Evolutionary conservation across 2,329 filamentous ascomycete species (phyloP), one percentile per base, ranked within the genome.

Genomic region (Penicillium occitanis): DNA sequence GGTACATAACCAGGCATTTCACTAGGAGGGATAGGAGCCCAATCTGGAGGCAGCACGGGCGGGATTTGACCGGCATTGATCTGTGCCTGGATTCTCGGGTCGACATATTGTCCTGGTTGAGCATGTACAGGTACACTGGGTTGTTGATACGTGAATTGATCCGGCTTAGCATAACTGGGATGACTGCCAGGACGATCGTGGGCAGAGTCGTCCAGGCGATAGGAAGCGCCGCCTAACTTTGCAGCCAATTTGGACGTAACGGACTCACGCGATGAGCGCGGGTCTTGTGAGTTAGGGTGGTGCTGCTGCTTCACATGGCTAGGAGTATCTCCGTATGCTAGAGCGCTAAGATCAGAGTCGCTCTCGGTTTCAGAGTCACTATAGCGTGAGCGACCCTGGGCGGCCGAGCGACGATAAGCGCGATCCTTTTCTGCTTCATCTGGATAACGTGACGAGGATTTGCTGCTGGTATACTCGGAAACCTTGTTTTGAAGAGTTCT

Each of bases 1-100:
- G 79, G 78, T n/a, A 80, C 74, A 66, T 77, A 81, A 1, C 77
- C 78, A 14, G 79, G 78, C 28, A 75, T 75, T 69, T 79, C 77
- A 60, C 77, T 77, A 61, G 78, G 77, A 2, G 78, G 78, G 11
- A 80, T 71, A 22, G 77, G 69, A 22, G 76, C 75, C 78, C 78
- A 80, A 51, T 77, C 74, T 8, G 69, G 70, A 60, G 66, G 71
- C 3, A 69, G 66, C 22, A 65, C 51, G 10, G 71, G 69, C 8
- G 71, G 53, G 14, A 66, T 44, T 17, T 67, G 59, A 13, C 68
- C 59, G 30, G 62, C 67, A 61, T 65, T 65, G n/a, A 61, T 48
- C 33, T 65, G 63, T 28, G 53, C 55, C n/a, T 65, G 57, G 5
- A 65, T 65, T 68, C 63, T 68, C 40, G 65, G 67, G 66, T 66